Percentiles rank a stretch among this genome's conserved stretches.
These are phyloP conservation scores for Parachlorella kessleri DNA, from an alignment of 139 green algal species.

Conservation along the genomic window DNA sequence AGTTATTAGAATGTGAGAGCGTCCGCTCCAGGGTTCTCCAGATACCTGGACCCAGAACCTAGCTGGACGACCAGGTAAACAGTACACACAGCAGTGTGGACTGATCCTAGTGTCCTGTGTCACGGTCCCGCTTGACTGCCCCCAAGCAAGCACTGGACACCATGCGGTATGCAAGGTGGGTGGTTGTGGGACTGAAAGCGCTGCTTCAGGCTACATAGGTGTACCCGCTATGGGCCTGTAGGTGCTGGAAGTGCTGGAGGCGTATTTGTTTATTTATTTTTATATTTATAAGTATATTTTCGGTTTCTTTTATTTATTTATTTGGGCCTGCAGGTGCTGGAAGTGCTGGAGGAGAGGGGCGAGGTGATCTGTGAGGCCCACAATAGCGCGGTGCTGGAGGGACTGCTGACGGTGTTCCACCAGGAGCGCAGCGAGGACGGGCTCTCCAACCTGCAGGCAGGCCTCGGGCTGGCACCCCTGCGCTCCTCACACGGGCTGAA, in stretches of 20 bases:
- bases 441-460: conserved; percentile 8
- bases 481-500: neutral
- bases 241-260: too few species aligned
- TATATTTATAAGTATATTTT: too few species aligned
- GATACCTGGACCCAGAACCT: too few species aligned
- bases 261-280: too few species aligned
- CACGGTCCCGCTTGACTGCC: neutral
- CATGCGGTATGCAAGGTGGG: too few species aligned
- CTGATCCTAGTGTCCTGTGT: neutral
- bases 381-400: conserved; percentile 79
- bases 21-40: neutral
- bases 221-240: too few species aligned
- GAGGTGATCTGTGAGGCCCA: conserved; percentile 79
- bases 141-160: neutral
- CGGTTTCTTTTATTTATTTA: too few species aligned
- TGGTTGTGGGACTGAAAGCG: too few species aligned
- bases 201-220: neutral
- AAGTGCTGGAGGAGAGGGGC: too few species aligned
- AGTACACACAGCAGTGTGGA: neutral
- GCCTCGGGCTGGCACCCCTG: neutral
- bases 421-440: conserved; percentile 59
- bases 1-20: neutral
- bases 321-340: too few species aligned
- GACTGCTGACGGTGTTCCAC: conserved; percentile 92
- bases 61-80: too few species aligned